Percentiles rank a stretch among this genome's conserved stretches.
These are phyloP conservation scores for Vigna unguiculata DNA, from an alignment of 306 rosid species.

Conservation along the genomic window DNA sequence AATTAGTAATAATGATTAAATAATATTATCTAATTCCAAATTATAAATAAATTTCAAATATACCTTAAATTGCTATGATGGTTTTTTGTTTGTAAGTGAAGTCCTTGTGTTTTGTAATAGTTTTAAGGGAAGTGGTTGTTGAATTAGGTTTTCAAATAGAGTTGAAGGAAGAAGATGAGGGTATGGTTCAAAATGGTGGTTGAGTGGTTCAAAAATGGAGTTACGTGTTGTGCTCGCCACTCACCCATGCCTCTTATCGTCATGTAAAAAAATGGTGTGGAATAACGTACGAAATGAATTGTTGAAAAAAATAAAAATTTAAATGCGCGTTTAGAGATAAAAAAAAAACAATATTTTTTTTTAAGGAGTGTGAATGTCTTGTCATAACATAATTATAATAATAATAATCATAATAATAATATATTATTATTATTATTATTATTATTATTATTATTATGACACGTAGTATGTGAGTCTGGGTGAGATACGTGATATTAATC, in stretches of 20 bases:
- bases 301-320: neutral
- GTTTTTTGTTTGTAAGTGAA: neutral
- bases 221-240: neutral
- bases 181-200: neutral
- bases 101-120: neutral
- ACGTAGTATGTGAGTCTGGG: too few relatives aligned
- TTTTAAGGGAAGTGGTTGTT: neutral
- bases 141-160: neutral
- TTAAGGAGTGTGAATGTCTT: too few relatives aligned
- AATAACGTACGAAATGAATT: neutral
- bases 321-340: neutral
- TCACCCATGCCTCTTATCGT: neutral
- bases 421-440: too few relatives aligned
- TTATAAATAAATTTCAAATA: too few relatives aligned
- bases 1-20: too few relatives aligned
- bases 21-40: too few relatives aligned
- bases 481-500: neutral
- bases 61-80: neutral
- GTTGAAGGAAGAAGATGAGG: neutral
- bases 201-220: neutral
- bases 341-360: neutral
- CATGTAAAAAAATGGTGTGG: neutral
- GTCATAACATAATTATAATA: too few relatives aligned
- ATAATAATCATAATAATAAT: too few relatives aligned
- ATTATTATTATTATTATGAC: too few relatives aligned